Conservation (phyloP, 768 basidiomycete species). For the Mycena crocata region DNA sequence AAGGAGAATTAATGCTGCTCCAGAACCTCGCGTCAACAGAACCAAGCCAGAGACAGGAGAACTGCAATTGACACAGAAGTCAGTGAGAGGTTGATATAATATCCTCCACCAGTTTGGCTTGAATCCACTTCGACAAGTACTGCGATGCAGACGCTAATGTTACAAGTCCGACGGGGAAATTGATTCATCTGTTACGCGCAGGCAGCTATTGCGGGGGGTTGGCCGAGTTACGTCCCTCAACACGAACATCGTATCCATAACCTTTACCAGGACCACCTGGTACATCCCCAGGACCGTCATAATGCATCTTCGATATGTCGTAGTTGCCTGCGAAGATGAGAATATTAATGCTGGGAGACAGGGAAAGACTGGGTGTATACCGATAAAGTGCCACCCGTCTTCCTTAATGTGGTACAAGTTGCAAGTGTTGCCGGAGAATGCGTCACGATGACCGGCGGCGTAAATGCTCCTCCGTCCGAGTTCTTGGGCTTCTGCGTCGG, state of each 20-base stretch:
- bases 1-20: too few relatives aligned
- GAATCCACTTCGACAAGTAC: too few relatives aligned
- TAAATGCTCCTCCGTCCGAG: slow-evolving; percentile 94
- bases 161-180: neutral
- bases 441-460: slow-evolving; percentile 96
- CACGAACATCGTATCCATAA: slow-evolving; percentile 85
- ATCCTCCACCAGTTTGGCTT: too few relatives aligned
- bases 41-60: too few relatives aligned
- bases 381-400: slow-evolving; percentile 96
- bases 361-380: slow-evolving; percentile 56
- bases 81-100: too few relatives aligned
- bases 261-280: slow-evolving; percentile 72
- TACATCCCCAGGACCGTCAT: slow-evolving; percentile 83
- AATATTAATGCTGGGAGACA: slow-evolving; percentile 4
- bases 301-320: slow-evolving; percentile 91
- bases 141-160: too few relatives aligned
- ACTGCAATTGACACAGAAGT: too few relatives aligned
- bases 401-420: slow-evolving; percentile 97
- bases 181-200: slow-evolving; percentile 19
- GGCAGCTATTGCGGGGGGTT: slow-evolving; percentile 54
- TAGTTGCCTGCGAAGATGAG: slow-evolving; percentile 76
- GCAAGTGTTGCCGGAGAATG: slow-evolving; percentile 95
- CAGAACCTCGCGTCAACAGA: too few relatives aligned
- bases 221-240: slow-evolving; percentile 65
- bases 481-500: slow-evolving; percentile 94